Evolutionary conservation across 768 basidiomycete genomes (phyloP), one percentile per base, ranked within the genome.

Genomic region (Boletus coccyginus): DNA sequence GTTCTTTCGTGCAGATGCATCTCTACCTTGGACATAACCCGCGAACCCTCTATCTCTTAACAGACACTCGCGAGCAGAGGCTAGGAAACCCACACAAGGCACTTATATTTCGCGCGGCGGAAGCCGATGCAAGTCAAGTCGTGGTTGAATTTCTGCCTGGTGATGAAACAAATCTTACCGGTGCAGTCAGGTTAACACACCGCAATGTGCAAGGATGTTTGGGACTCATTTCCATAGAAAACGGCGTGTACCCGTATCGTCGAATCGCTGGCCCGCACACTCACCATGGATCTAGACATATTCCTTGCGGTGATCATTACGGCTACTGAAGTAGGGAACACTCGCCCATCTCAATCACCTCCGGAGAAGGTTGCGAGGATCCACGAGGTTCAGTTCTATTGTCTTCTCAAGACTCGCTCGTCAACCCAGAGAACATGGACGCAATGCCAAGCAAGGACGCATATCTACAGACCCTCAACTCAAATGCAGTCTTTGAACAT

Each of bases 331-430:
- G 74, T 93, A 40, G 92, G 88, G 44, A 84, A 86, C 66, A 83
- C 85, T 44, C 77, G 85, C 57, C 81, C 86, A 58, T 81, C 85
- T 43, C 76, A 81, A 57, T 70, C 78, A 57, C 56, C 67, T 9
- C 77, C 86, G 13, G 86, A 90, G 71, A 82, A 83, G 24, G 86
- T 94, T 16, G 86, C 86, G 11, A 87, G 85, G 58, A 94, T 99
- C 53, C 85, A 94, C 58, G 86, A 90, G 66, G 93, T 97, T 51
- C 85, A 80, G 42, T 98, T 98, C 76, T 94, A 86, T 74, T 91
- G 91, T 63, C 73, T 14, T 73, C 77, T 27, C 74, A 76, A 50
- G 86, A 89, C 54, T 69, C 78, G n/a, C 66, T 77, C 44, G 66
- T 82, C n/a, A 80, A 76, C 47, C 81, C 82, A 5, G 89, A 91